Base-by-base conservation (phyloP, 176 grass and related monocot species). In the Avena insularis region DNA sequence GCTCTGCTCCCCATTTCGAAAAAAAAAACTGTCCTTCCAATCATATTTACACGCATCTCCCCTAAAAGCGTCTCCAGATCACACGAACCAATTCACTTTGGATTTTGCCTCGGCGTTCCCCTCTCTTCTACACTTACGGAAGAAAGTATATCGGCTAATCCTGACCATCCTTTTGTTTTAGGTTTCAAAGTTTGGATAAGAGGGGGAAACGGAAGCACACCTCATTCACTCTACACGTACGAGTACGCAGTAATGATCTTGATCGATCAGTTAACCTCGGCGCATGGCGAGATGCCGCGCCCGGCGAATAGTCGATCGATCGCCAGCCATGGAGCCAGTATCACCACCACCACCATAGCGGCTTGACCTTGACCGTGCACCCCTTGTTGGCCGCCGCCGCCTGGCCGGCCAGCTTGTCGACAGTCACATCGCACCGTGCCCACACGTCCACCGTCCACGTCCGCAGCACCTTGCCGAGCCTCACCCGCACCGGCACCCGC, bases 401-500 rank as follows among this genome's bases (percentile, higher is more conserved):
- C 11, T 76, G 47, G 33, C 35, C 86, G 11, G 78, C 87, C 2
- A 98, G 73, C 48, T 66, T 85, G 71, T 98, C 92, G 10, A 96
- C 96, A 15, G 71, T 63, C 13, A 98, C 70, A 3, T 94, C 87
- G 75, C 96, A 98, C 3, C 79, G 27, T n/a, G 93, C 92, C 88
- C 81, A 93, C 23, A 90, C 92, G n/a, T 82, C 71, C 23, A 98
- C 77, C 53, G 87, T 89, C 96, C 93, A 98, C 11, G 92, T 89
- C 71, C 86, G 89, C 2, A 98, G 29, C 75, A 84, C 85, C 62
- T 81, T 74, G 3, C 94, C 88, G 25, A 94, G 82, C 40, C 88
- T 91, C 12, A 94, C 69, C 23, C 84, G 75, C 12, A 96, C 90
- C 1, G 87, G 90, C 12, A 94, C 84, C 48, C 19, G 21, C 0